Base-by-base conservation (phyloP, 2,329 filamentous ascomycete genomes). In the Colletotrichum viniferum region DNA sequence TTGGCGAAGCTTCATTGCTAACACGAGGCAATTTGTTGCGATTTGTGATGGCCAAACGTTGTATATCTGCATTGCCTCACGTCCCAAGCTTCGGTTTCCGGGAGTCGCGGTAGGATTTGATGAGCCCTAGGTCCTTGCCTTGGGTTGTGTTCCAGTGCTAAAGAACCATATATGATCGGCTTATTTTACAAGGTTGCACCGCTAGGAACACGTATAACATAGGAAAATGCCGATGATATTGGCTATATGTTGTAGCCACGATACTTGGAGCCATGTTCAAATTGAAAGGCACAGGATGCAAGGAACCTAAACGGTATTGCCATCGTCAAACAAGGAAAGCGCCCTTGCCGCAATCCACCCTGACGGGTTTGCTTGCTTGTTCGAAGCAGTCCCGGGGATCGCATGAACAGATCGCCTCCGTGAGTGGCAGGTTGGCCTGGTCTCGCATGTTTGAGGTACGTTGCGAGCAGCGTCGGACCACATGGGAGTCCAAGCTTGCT, bases 361-460 rank as follows among this genome's bases (percentile, higher is more conserved):
- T 26, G 32, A 72, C 73, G 73, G 48, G 26, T 62, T 65, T 76
- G 64, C 60, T 38, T 64, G n/a, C 64, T 48, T 60, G 56, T 68
- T 71, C 28, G 36, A 61, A n/a, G 10, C 48, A 48, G 55, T 28
- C 48, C 74, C 28, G 30, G 63, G 24, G 62, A 75, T 72, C 48
- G 77, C 77, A 77, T 78, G 73, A 78, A 72, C 13, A 76, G 69
- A 76, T 77, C 64, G 72, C 60, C 63, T 38, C 52, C 64, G 68
- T 24, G 68, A 76, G 34, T 71, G 70, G 62, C 70, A 69, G 66
- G 38, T 69, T 58, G 34, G 56, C 69, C 76, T 71, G 65, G 65
- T 30, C 55, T 66, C 61, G 62, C 38, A 43, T 71, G 80, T 81
- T 81, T 82, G 79, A 81, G 76, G 75, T 77, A 75, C 75, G 80